Evolutionary conservation across 306 rosid genomes (phyloP).

Genomic region (Quercus alba): DNA sequence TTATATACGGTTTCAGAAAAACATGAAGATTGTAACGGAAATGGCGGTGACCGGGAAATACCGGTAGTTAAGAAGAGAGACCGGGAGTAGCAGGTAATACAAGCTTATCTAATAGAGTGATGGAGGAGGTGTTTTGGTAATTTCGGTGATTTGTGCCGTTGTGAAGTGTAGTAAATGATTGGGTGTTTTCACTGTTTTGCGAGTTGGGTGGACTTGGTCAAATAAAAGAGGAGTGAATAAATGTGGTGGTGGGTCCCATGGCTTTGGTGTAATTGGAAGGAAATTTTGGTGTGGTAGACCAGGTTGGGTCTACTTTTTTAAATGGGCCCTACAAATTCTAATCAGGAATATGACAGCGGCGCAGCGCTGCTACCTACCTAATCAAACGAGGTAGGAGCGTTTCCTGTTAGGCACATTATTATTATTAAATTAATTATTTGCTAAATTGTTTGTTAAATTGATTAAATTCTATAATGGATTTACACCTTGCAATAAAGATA

Average conservation of each 20-base stretch:
- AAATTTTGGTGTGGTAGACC: not conserved
- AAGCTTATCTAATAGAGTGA: not conserved
- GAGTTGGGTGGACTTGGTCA: not conserved
- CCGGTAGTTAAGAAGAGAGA: conserved; percentile 9
- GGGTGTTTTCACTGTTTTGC: not conserved
- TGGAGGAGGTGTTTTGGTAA: not conserved
- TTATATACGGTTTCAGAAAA: not conserved
- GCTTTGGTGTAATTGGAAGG: not conserved
- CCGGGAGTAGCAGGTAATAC: not conserved
- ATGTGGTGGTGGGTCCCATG: not conserved
- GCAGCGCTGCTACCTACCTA: not conserved
- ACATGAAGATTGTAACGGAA: conserved; percentile 16
- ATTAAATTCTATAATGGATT: no score
- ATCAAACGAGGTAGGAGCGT: no score
- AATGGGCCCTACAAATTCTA: not conserved
- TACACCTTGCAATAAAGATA: no score
- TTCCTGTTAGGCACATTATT: no score
- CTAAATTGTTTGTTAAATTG: no score
- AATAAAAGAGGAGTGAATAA: not conserved
- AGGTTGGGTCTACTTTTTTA: not conserved
- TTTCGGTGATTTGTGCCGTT: not conserved
- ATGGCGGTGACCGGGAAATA: conserved; percentile 25
- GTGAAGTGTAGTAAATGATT: not conserved
- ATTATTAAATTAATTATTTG: no score
- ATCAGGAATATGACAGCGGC: not conserved